Percentiles rank a stretch among this genome's conserved stretches.
phyloP scores from a whole-genome alignment of 495 filamentous ascomycete genomes.

The Neurospora sp. region DNA sequence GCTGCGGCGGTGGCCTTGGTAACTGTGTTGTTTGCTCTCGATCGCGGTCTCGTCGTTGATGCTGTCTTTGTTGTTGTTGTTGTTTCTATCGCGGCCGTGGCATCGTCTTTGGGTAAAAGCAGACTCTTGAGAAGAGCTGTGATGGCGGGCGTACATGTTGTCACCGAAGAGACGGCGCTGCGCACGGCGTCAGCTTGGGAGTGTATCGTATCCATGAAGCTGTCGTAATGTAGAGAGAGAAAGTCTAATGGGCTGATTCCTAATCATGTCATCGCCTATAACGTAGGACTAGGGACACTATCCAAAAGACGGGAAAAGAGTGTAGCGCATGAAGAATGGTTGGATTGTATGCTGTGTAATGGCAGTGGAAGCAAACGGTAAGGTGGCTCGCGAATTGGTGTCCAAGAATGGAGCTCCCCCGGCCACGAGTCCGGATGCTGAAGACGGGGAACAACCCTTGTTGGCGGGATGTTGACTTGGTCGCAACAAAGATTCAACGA shows the following conservation, averaged over 20 bases:
- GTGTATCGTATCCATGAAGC: constrained; percentile 36
- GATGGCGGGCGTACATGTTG: constrained; percentile 43
- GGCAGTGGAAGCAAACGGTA: background rate
- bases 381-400: constrained; percentile 3
- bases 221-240: background rate
- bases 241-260: constrained; percentile 19
- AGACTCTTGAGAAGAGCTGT: constrained; percentile 40
- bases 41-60: constrained; percentile 14
- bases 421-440: background rate
- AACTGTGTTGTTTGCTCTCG: constrained; percentile 15
- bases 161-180: constrained; percentile 36
- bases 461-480: background rate
- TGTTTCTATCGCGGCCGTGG: constrained; percentile 13
- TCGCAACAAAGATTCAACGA: background rate
- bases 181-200: constrained; percentile 40
- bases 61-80: constrained; percentile 1
- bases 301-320: constrained; percentile 4
- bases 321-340: background rate
- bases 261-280: constrained; percentile 16
- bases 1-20: constrained; percentile 6
- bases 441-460: background rate
- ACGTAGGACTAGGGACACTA: constrained; percentile 4
- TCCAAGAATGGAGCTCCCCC: background rate
- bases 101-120: constrained; percentile 30
- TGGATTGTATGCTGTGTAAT: background rate